Evolutionary conservation across 768 basidiomycete genomes (phyloP).

Genomic region (Boletus barrowsii): DNA sequence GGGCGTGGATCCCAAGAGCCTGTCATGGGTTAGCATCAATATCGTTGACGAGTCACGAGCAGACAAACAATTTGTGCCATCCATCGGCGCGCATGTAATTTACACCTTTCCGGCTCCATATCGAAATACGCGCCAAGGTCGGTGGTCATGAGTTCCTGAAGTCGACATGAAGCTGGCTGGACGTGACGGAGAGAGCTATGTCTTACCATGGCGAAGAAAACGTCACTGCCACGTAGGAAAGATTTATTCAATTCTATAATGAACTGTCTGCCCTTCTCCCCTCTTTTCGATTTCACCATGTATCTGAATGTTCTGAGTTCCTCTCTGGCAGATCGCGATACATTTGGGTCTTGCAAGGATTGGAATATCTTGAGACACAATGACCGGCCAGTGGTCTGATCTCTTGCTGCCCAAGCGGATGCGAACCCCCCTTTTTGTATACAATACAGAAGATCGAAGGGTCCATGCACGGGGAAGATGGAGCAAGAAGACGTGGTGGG

Average conservation of each 20-base stretch:
- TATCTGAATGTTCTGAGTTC: slow-evolving; percentile 38
- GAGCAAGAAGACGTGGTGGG: not conserved
- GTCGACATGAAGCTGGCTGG: not conserved
- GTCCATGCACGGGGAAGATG: slow-evolving; percentile 24
- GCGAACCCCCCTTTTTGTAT: slow-evolving; percentile 24
- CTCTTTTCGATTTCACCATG: slow-evolving; percentile 23
- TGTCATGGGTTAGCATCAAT: slow-evolving; percentile 12
- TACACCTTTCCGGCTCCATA: slow-evolving; percentile 20
- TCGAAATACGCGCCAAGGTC: slow-evolving; percentile 34
- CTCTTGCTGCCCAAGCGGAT: slow-evolving; percentile 22
- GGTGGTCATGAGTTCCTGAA: slow-evolving; percentile 39
- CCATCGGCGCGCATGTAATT: slow-evolving; percentile 36
- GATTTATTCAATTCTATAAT: slow-evolving; percentile 39
- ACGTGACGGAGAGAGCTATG: not conserved
- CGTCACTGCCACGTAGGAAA: slow-evolving; percentile 26
- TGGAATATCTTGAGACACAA: slow-evolving; percentile 40
- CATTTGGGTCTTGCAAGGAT: slow-evolving; percentile 4
- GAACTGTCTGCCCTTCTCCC: slow-evolving; percentile 29
- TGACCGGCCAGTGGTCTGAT: slow-evolving; percentile 27
- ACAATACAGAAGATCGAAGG: slow-evolving; percentile 19
- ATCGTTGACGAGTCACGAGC: not conserved
- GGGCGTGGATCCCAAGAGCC: slow-evolving; percentile 38
- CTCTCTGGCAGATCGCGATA: slow-evolving; percentile 19
- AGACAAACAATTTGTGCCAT: slow-evolving; percentile 37
- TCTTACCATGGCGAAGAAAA: slow-evolving; percentile 43